These are phyloP conservation scores for Fraxinus greggii DNA, from an alignment of 305 asterid species.

Conservation along the genomic window DNA sequence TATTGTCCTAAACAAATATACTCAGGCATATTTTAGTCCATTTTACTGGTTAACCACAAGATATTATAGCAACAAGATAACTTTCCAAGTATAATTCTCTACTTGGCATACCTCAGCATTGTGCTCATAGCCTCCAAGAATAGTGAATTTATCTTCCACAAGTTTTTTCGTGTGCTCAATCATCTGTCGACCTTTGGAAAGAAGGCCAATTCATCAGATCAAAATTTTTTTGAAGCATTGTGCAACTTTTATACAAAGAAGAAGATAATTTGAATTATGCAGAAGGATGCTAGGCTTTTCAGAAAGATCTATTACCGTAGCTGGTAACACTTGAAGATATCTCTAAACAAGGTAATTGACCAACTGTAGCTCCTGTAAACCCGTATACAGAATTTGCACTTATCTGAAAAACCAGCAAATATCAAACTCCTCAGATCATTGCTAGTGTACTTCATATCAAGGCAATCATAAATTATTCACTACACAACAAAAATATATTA, in stretches of 20 bases:
- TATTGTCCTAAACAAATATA: background rate
- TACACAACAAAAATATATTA: constrained; percentile 13
- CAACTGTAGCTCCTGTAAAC: constrained; percentile 96
- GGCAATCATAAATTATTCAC: constrained; percentile 11
- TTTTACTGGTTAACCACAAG: constrained; percentile 7
- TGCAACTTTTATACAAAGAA: background rate
- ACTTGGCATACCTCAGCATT: constrained; percentile 70
- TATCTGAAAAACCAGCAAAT: constrained; percentile 55
- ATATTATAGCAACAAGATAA: constrained; percentile 8
- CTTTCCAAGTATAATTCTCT: background rate
- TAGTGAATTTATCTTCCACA: constrained; percentile 86
- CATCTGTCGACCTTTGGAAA: constrained; percentile 86
- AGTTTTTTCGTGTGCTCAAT: constrained; percentile 94
- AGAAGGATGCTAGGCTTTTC: background rate
- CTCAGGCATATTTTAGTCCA: background rate
- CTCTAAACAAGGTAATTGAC: constrained; percentile 95
- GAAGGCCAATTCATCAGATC: constrained; percentile 25
- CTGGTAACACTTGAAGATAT: constrained; percentile 99
- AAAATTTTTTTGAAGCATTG: constrained; percentile 27
- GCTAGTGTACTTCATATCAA: constrained; percentile 9
- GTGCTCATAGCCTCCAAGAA: constrained; percentile 82
- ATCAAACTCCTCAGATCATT: constrained; percentile 24
- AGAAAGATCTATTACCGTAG: constrained; percentile 62
- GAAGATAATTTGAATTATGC: constrained; percentile 17
- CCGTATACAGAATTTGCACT: constrained; percentile 99